These are phyloP conservation scores for Ascochyta viciae-villosae DNA, from an alignment of 2,329 filamentous ascomycete genomes.

Conservation along the genomic window DNA sequence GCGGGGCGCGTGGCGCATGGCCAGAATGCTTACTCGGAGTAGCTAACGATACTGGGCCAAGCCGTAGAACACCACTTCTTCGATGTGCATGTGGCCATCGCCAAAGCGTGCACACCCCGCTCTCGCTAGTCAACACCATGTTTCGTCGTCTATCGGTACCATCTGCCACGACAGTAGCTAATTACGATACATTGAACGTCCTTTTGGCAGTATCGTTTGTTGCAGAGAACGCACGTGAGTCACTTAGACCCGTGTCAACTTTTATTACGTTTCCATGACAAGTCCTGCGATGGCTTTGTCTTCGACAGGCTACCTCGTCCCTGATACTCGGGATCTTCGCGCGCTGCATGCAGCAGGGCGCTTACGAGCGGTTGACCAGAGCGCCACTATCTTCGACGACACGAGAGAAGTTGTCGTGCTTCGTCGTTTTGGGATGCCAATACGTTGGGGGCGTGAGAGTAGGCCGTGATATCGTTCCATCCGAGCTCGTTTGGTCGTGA, in stretches of 20 bases:
- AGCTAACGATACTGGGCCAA: conserved; percentile 1
- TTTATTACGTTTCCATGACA: conserved; percentile 10
- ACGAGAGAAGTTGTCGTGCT: neutral
- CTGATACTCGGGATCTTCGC: neutral
- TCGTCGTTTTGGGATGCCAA: conserved; percentile 4
- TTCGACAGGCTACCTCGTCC: neutral
- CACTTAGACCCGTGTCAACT: neutral
- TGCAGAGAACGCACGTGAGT: neutral
- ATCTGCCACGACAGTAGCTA: conserved; percentile 3
- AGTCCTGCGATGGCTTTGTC: neutral
- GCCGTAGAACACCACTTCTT: conserved; percentile 10
- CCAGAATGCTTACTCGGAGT: conserved; percentile 15
- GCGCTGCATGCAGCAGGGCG: conserved; percentile 13
- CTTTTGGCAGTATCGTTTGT: neutral
- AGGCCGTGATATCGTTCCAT: conserved; percentile 12
- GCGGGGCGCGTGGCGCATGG: conserved; percentile 14
- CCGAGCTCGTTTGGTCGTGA: neutral
- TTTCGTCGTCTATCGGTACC: conserved; percentile 3
- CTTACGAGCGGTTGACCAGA: conserved; percentile 14
- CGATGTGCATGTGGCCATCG: conserved; percentile 11
- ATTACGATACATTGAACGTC: neutral
- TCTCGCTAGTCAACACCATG: conserved; percentile 8
- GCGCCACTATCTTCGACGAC: conserved; percentile 12
- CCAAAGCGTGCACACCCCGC: conserved; percentile 16
- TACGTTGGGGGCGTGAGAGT: conserved; percentile 1